These are phyloP conservation scores for Tricholoma bakamatsutake DNA, from an alignment of 768 basidiomycete species.

Conservation along the genomic window DNA sequence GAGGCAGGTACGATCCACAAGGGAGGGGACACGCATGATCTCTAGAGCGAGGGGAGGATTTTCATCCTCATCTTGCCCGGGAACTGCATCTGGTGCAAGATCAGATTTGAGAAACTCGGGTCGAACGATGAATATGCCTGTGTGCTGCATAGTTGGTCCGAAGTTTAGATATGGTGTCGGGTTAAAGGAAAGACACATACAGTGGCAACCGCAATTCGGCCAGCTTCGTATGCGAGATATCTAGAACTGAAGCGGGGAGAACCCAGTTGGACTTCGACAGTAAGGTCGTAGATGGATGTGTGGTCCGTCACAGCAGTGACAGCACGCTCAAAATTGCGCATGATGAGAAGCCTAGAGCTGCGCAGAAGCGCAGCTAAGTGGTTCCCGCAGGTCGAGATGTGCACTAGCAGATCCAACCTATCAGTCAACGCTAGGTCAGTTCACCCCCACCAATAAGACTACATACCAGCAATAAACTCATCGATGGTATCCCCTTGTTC, in stretches of 20 bases:
- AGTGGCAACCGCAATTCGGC: conserved; percentile 41
- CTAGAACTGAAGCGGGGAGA: conserved; percentile 30
- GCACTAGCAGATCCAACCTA: too few relatives aligned
- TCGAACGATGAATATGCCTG: conserved; percentile 26
- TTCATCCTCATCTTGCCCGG: background rate
- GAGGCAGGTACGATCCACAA: conserved; percentile 25
- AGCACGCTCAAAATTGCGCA: background rate
- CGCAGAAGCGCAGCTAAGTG: background rate
- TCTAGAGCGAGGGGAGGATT: conserved; percentile 12
- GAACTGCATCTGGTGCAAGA: background rate
- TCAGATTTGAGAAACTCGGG: conserved; percentile 16
- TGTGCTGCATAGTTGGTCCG: conserved; percentile 15
- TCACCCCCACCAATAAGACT: background rate
- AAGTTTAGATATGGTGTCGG: conserved; percentile 6
- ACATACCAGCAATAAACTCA: conserved; percentile 40
- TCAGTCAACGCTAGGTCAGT: background rate
- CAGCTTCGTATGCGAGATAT: conserved; percentile 46
- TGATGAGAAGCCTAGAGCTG: background rate
- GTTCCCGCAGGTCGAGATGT: background rate
- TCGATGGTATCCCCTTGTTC: conserved; percentile 24
- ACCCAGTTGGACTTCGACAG: conserved; percentile 36
- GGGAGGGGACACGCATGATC: conserved; percentile 24
- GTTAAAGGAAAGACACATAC: conserved; percentile 23
- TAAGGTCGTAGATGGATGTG: conserved; percentile 23
- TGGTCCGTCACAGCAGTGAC: background rate